Base-by-base conservation (phyloP, 148 eudicot genomes). In the Vaccinium macrocarpon region DNA sequence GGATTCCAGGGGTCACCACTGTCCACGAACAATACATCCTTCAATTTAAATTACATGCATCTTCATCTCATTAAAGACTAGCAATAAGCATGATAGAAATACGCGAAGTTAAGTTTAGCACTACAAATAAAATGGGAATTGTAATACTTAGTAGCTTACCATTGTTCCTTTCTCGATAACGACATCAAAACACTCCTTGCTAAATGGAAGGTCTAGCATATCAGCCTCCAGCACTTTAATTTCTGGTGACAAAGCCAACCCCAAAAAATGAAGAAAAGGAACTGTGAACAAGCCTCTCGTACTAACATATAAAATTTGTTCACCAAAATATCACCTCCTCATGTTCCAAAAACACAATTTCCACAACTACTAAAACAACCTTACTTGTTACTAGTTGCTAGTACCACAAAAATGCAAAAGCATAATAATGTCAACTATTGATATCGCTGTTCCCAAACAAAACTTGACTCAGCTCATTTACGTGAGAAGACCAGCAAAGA, bases 1-100 rank as follows among this genome's bases (percentile, higher is more conserved):
- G 98, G 99, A 85, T 93, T 93, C 98, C 99, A 97, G 19, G 99
- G 99, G 84, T 97, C 99, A 83, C 99, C 99, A 83, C 96, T 91
- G 91, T 97, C 97, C 90, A 95, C 98, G 92, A 95, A 93, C 91
- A 97, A 92, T 83, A 97, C 99, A 90, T 97, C 99, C 99, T 97
- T 92, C 94, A 92, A 87, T 79, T 80, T 88, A 86, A 89, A 85
- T 71, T 80, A 70, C 55, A 86, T 79, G 78, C 78, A 88, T 78
- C 76, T 52, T 84, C 79, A 59, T 80, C 76, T 84, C 48, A 87
- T 88, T 46, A 87, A 83, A 84, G 72, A 56, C 25, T 5, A 81
- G 35, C 64, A 83, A 61, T 61, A 61, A 25, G 71, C 32, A 66
- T 27, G 71, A 81, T 50, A 38, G 52, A 81, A 6, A 57, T 71